Conservation (phyloP, 2,329 filamentous ascomycete genomes). For the Cladophialophora yegresii region DNA sequence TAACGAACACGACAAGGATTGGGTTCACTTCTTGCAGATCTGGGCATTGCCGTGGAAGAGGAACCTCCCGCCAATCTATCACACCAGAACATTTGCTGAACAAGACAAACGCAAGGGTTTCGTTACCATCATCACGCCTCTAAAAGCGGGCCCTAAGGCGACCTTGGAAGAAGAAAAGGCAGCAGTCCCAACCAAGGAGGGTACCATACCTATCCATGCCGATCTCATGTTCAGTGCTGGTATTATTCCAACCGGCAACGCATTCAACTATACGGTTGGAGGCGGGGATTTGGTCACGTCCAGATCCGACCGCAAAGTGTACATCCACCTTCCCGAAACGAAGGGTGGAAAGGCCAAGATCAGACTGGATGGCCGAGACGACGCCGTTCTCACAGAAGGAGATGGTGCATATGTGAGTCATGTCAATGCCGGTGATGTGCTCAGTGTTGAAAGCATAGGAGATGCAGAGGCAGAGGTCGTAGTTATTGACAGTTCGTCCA, state of each 20-base stretch:
- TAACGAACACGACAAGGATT: slow-evolving; percentile 70
- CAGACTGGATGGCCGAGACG: slow-evolving; percentile 65
- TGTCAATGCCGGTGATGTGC: slow-evolving; percentile 64
- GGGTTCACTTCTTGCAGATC: slow-evolving; percentile 84
- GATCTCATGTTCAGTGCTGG: slow-evolving; percentile 81
- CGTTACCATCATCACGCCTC: slow-evolving; percentile 73
- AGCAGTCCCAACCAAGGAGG: slow-evolving; percentile 61
- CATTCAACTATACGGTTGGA: slow-evolving; percentile 73
- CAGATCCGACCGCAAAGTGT: slow-evolving; percentile 67
- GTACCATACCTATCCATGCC: slow-evolving; percentile 80
- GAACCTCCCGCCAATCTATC: slow-evolving; percentile 72
- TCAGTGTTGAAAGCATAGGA: slow-evolving; percentile 67
- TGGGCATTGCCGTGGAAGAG: slow-evolving; percentile 79
- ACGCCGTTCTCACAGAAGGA: slow-evolving; percentile 69
- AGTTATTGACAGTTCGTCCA: slow-evolving; percentile 58
- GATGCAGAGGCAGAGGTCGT: slow-evolving; percentile 70
- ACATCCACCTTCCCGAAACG: slow-evolving; percentile 77
- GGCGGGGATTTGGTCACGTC: slow-evolving; percentile 44
- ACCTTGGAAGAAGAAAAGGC: slow-evolving; percentile 63
- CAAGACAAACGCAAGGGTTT: slow-evolving; percentile 70
- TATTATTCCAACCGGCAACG: slow-evolving; percentile 65
- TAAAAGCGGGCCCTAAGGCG: slow-evolving; percentile 67
- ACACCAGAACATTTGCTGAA: slow-evolving; percentile 72
- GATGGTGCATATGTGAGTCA: slow-evolving; percentile 76
- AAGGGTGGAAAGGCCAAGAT: slow-evolving; percentile 74